Conservation (phyloP, 768 basidiomycete genomes). For the Mycena metata region DNA sequence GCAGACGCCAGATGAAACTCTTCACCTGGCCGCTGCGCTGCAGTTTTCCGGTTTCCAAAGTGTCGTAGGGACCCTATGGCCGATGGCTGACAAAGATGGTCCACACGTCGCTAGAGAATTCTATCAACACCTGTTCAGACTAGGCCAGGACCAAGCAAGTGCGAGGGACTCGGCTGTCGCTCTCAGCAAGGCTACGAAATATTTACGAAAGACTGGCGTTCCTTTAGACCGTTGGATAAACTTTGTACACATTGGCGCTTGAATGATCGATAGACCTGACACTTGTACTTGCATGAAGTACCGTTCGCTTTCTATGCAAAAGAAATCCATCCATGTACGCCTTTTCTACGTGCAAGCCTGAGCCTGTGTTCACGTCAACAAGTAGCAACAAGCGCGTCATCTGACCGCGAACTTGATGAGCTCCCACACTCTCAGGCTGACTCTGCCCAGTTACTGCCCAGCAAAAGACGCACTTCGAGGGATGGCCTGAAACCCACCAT, state of each 20-base stretch:
- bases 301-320: too few relatives aligned
- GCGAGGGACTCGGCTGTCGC: constrained; percentile 3
- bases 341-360: too few relatives aligned
- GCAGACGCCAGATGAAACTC: constrained; percentile 42
- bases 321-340: too few relatives aligned
- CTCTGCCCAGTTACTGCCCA: too few relatives aligned
- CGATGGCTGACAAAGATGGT: not conserved
- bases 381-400: too few relatives aligned
- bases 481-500: too few relatives aligned
- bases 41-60: constrained; percentile 45
- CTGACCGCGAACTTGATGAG: too few relatives aligned
- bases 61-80: constrained; percentile 27
- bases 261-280: too few relatives aligned
- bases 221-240: constrained; percentile 10
- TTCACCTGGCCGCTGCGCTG: constrained; percentile 50
- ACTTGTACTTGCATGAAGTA: too few relatives aligned
- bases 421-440: too few relatives aligned
- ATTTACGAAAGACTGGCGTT: not conserved
- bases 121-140: not conserved
- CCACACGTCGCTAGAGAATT: not conserved
- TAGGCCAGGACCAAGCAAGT: not conserved
- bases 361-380: too few relatives aligned
- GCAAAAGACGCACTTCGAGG: too few relatives aligned
- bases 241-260: constrained; percentile 15
- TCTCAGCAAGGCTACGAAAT: not conserved